Evolutionary conservation across 257 asterid species (phyloP), one percentile per base, ranked within the genome.

Genomic region (Forsythia suspensa): DNA sequence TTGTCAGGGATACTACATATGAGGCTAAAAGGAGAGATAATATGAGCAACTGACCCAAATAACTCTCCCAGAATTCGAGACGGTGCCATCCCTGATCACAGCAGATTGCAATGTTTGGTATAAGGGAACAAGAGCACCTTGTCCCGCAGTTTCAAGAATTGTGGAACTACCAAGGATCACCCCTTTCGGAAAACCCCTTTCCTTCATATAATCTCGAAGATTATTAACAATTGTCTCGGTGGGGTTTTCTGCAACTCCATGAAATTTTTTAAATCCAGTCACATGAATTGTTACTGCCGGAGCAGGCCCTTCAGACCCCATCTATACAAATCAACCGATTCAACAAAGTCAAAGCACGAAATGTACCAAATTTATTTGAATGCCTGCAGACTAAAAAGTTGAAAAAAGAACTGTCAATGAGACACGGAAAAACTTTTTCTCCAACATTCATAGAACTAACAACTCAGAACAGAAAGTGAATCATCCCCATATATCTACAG

Each of bases 181-280:
- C 88, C 98, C 98, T 78, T 95, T 93, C 13, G 96, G 93, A 74
- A 86, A 77, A 77, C 96, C 98, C 92, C 79, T 86, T 83, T 85
- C 85, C 80, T 89, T 91, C 90, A 95, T 84, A 76, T 88, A 90
- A 71, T 90, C 94, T 87, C 88, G 87, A 70, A 95, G 94, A 78
- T 87, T 93, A 73, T 82, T 83, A 73, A 91, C 97, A 81, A 95
- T 93, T 44, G 90, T 87, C 91, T 95, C 99, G 3, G 99, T 95
- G 34, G 99, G 99, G 87, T 95, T 95, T 71, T 95, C 97, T 2
- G 99, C 94, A 80, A 95, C 98, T 70, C 99, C 99, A 69, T 92
- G 98, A 80, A 95, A 95, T 80, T 90, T 95, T 80, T 90, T 93
- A 76, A 95, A 95, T 72, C 99, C 99, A 4, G 99, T 95, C 76